Conservation (phyloP, 2,329 filamentous ascomycete genomes). For the Colletotrichum eremochloae region DNA sequence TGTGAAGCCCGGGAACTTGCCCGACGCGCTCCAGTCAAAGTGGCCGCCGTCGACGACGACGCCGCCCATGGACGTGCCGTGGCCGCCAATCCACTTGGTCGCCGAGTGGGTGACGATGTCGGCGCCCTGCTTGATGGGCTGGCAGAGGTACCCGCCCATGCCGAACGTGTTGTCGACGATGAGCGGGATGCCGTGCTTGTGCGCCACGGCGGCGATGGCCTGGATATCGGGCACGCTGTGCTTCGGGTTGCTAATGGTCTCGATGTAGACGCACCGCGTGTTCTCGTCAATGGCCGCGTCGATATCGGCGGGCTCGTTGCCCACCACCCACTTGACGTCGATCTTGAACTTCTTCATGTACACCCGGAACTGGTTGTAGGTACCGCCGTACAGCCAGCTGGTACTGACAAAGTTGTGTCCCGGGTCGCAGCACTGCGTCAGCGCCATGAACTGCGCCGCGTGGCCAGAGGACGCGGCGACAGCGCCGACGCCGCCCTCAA, state of each 20-base stretch:
- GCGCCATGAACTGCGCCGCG: slow-evolving; percentile 91
- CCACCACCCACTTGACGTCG: slow-evolving; percentile 86
- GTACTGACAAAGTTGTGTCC: slow-evolving; percentile 98
- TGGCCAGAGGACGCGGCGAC: slow-evolving; percentile 89
- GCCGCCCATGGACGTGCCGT: slow-evolving; percentile 78
- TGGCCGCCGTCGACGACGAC: slow-evolving; percentile 77
- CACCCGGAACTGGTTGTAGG: slow-evolving; percentile 98
- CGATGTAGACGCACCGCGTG: slow-evolving; percentile 91
- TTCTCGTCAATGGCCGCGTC: slow-evolving; percentile 87
- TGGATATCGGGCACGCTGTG: slow-evolving; percentile 85
- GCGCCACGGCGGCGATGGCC: slow-evolving; percentile 73
- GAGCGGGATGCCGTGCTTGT: slow-evolving; percentile 51
- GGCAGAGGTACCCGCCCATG: slow-evolving; percentile 75
- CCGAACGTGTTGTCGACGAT: slow-evolving; percentile 79
- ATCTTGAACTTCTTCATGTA: slow-evolving; percentile 87
- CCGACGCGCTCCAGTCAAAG: slow-evolving; percentile 79
- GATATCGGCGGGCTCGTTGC: slow-evolving; percentile 84
- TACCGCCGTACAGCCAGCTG: slow-evolving; percentile 92
- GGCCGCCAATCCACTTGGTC: slow-evolving; percentile 82
- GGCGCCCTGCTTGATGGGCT: slow-evolving; percentile 77
- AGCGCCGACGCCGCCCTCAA: slow-evolving; percentile 91
- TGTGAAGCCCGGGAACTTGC: slow-evolving; percentile 78
- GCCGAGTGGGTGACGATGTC: slow-evolving; percentile 80
- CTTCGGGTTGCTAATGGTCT: slow-evolving; percentile 92
- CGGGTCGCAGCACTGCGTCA: slow-evolving; percentile 82